Percentiles rank a stretch among this genome's conserved stretches.
Evolutionary conservation across 2,329 filamentous ascomycete species (phyloP).

Genomic region (Bipolaris zeicola): DNA sequence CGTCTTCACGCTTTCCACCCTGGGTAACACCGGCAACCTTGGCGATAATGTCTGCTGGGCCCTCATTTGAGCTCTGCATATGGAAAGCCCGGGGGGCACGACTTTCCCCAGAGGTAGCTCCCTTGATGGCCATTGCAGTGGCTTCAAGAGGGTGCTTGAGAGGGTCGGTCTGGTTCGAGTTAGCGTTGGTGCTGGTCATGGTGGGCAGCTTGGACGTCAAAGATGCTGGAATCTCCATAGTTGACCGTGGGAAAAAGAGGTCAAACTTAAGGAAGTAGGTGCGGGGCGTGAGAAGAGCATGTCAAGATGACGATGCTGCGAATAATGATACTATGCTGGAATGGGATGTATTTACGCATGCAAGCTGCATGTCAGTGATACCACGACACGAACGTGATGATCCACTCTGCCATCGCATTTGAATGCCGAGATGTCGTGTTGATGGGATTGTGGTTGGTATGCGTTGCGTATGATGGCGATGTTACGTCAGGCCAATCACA

Average conservation of each 20-base stretch:
- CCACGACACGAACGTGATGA: no score
- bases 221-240: conserved; percentile 26
- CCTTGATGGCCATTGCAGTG: conserved; percentile 50
- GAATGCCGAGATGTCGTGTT: background rate
- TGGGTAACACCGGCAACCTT: conserved; percentile 56
- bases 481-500: conserved; percentile 1
- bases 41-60: conserved; percentile 58
- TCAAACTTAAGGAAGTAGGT: conserved; percentile 14
- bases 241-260: background rate
- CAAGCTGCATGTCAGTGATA: background rate
- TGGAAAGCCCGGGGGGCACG: conserved; percentile 32
- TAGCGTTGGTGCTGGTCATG: conserved; percentile 31
- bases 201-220: conserved; percentile 16
- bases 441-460: background rate
- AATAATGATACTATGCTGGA: background rate
- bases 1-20: conserved; percentile 57
- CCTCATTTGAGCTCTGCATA: conserved; percentile 55
- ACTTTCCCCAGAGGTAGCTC: conserved; percentile 42
- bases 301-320: background rate
- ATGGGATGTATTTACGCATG: background rate
- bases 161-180: conserved; percentile 42
- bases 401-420: background rate
- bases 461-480: background rate
- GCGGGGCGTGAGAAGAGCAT: background rate
- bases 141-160: conserved; percentile 52